Evolutionary conservation across 768 basidiomycete species (phyloP), one percentile per base, ranked within the genome.

Genomic region (Antrodiella citrinella): DNA sequence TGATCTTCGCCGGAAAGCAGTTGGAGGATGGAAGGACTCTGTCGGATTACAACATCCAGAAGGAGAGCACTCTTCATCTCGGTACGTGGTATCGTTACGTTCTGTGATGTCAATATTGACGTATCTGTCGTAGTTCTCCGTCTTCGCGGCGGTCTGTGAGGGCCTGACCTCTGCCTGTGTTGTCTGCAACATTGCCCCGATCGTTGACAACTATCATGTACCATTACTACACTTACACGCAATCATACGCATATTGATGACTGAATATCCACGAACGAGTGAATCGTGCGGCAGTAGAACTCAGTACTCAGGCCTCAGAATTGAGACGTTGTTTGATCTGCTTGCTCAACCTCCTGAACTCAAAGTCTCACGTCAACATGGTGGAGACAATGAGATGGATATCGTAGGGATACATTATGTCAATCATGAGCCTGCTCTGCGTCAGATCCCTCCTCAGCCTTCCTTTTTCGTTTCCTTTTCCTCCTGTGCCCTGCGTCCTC

Each of bases 111-210:
- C 4, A 22, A 21, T 52, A 26, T 52, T 45, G 19, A 18, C 23
- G 1, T 1, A 15, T 42, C 30, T 10, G 45, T 19, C 21, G 3
- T 45, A 65, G 86, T 86, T 41, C 72, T 83, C 23, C 83, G 81
- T 69, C 73, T 84, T 4, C 82, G 82, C 50, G 81, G 83, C 64
- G 92, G 91, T 52, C 68, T 74, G 52, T 84, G 62, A 72, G 48
- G 0, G 2, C 9, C 38, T 45, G 12, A 21, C 38, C 20, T 20
- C 4, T 26, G n/a, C n/a, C 22, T 42, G 21, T 55, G 3, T 4
- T 10, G 20, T 11, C 40, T 22, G 9, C 23, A 11, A 3, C 43
- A 11, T 25, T n/a, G n/a, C n/a, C n/a, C n/a, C n/a, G n/a, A n/a
- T n/a, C n/a, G n/a, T n/a, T n/a, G n/a, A n/a, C n/a, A n/a, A n/a